Percentiles rank a stretch among this genome's conserved stretches.
phyloP scores from a whole-genome alignment of 116 monocot genomes.

The Posidonia oceanica region DNA sequence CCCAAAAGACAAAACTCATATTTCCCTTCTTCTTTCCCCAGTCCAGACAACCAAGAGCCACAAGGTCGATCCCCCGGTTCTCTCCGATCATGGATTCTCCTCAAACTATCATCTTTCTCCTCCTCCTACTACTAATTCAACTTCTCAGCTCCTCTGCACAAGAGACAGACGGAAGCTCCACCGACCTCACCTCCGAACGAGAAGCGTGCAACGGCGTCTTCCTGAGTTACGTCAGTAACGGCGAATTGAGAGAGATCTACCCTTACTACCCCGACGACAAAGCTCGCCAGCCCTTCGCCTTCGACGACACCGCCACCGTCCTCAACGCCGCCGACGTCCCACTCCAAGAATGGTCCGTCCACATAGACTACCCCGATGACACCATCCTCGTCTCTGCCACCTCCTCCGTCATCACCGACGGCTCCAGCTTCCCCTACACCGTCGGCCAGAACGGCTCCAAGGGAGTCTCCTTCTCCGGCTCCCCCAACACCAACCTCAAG shows the following conservation, averaged over 20 bases:
- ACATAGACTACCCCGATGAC: constrained; percentile 45
- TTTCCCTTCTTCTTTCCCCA: too few species aligned
- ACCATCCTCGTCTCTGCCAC: constrained; percentile 62
- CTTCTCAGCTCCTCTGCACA: too few species aligned
- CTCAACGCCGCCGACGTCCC: constrained; percentile 52
- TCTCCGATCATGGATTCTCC: too few species aligned
- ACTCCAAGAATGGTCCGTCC: constrained; percentile 46
- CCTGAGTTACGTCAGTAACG: constrained; percentile 33
- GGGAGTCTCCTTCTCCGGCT: constrained; percentile 45
- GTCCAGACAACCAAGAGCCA: too few species aligned
- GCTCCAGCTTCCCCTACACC: constrained; percentile 45
- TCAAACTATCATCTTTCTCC: too few species aligned
- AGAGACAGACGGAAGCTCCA: too few species aligned
- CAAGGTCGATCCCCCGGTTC: too few species aligned
- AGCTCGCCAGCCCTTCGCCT: constrained; percentile 45
- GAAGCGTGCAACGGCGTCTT: constrained; percentile 57
- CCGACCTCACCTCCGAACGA: too few species aligned
- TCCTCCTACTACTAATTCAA: too few species aligned
- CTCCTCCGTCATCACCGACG: constrained; percentile 38
- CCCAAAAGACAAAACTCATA: too few species aligned
- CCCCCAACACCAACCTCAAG: constrained; percentile 51
- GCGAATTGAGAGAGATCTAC: constrained; percentile 24
- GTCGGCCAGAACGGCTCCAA: constrained; percentile 21
- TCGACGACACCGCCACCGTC: constrained; percentile 49
- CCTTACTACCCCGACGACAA: constrained; percentile 25